Conservation (phyloP, 768 basidiomycete genomes). For the Glaciozyma martinii region DNA sequence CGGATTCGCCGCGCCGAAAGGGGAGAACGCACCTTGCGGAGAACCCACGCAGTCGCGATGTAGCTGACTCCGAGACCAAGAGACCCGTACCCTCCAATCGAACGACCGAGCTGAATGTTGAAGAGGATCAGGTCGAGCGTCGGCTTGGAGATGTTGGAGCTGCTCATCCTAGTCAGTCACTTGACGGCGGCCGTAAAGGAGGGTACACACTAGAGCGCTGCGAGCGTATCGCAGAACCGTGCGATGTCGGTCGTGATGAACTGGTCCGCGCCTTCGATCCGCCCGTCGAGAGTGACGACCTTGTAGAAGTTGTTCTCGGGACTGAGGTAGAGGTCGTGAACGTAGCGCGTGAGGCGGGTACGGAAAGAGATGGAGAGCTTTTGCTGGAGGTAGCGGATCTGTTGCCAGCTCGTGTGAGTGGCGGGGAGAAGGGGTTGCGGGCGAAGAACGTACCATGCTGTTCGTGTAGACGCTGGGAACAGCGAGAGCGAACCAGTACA, state of each 20-base stretch:
- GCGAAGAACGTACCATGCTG: slow-evolving; percentile 57
- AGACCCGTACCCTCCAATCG: slow-evolving; percentile 78
- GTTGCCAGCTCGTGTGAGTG: not conserved
- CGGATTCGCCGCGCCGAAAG: not conserved
- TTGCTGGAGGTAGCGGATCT: slow-evolving; percentile 70
- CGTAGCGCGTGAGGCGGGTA: slow-evolving; percentile 79
- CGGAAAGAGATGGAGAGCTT: slow-evolving; percentile 73
- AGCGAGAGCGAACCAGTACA: slow-evolving; percentile 79
- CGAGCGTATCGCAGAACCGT: slow-evolving; percentile 73
- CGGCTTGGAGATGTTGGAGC: slow-evolving; percentile 89
- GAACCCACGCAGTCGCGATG: slow-evolving; percentile 70
- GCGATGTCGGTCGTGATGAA: slow-evolving; percentile 80
- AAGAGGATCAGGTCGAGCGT: slow-evolving; percentile 83
- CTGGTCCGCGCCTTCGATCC: slow-evolving; percentile 33
- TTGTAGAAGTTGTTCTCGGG: slow-evolving; percentile 42
- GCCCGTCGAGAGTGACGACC: slow-evolving; percentile 33
- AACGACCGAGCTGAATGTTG: slow-evolving; percentile 78
- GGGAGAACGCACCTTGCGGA: slow-evolving; percentile 49
- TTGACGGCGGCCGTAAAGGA: not conserved
- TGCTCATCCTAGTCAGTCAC: slow-evolving; percentile 36
- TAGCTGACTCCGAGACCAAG: slow-evolving; percentile 72
- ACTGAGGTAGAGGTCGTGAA: slow-evolving; percentile 83
- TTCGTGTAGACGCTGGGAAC: slow-evolving; percentile 93
- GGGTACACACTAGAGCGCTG: slow-evolving; percentile 75
- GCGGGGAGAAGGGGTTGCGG: not conserved